A percentile compares a stretch with the other conserved stretches of the same genome.
These are phyloP conservation scores for Amorphotheca resinae DNA, from an alignment of 495 filamentous ascomycete genomes.

Conservation along the genomic window DNA sequence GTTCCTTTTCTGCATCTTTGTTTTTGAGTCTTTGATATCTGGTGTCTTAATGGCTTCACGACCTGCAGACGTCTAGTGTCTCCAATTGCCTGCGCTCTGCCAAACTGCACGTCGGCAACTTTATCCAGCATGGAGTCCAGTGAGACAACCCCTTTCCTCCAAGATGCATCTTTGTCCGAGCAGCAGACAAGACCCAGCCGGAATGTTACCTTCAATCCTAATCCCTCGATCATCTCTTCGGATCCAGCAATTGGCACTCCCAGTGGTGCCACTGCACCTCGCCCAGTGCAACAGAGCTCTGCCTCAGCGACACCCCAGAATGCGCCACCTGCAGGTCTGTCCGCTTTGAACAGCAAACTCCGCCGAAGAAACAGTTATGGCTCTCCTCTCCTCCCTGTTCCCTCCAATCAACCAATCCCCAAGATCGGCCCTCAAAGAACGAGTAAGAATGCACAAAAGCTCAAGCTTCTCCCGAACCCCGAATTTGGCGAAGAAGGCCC, in stretches of 20 bases:
- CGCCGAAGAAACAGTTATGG: slow-evolving; percentile 75
- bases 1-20: too few relatives aligned
- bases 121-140: slow-evolving; percentile 1
- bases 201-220: slow-evolving; percentile 60
- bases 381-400: slow-evolving; percentile 37
- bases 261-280: neutral
- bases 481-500: slow-evolving; percentile 61
- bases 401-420: slow-evolving; percentile 32
- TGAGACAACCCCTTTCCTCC: slow-evolving; percentile 14
- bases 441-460: slow-evolving; percentile 88
- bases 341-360: slow-evolving; percentile 75
- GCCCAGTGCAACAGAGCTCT: slow-evolving; percentile 25
- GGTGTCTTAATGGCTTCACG: too few relatives aligned
- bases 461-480: slow-evolving; percentile 87
- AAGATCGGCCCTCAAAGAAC: slow-evolving; percentile 95
- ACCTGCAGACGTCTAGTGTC: too few relatives aligned
- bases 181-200: slow-evolving; percentile 22
- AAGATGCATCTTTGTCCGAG: slow-evolving; percentile 1
- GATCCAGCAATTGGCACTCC: slow-evolving; percentile 27
- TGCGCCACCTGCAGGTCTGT: slow-evolving; percentile 38
- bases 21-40: too few relatives aligned
- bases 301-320: slow-evolving; percentile 32
- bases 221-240: slow-evolving; percentile 46
- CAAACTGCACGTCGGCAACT: too few relatives aligned
- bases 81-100: too few relatives aligned